Conservation (phyloP, 2,329 filamentous ascomycete species). For the Venturia aucupariae region DNA sequence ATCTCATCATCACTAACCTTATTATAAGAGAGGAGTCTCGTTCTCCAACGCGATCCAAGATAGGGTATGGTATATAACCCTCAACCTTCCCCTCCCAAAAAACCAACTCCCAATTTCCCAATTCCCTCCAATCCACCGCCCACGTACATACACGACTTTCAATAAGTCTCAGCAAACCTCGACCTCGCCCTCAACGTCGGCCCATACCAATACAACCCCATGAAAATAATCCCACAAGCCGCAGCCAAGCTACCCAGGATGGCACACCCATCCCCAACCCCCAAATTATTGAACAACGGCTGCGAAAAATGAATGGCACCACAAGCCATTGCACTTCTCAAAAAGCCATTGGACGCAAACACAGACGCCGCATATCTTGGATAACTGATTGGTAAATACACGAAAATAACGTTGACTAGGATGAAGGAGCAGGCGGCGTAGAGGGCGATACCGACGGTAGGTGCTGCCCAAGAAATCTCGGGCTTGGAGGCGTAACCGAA, state of each 20-base stretch:
- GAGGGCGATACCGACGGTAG: slow-evolving; percentile 11
- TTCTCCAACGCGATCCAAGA: too few species aligned
- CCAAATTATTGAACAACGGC: slow-evolving; percentile 13
- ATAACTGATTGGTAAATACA: slow-evolving; percentile 7
- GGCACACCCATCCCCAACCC: slow-evolving; percentile 13
- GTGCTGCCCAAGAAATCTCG: slow-evolving; percentile 12
- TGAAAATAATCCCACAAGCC: slow-evolving; percentile 3
- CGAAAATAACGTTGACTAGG: slow-evolving; percentile 11
- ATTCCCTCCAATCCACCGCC: not conserved
- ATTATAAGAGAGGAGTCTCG: too few species aligned
- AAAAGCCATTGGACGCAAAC: slow-evolving; percentile 10
- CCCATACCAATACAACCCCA: slow-evolving; percentile 10
- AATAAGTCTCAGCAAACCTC: slow-evolving; percentile 13
- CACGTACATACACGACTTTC: not conserved
- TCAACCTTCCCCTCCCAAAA: too few species aligned
- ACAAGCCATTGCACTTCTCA: slow-evolving; percentile 14
- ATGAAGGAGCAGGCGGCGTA: slow-evolving; percentile 11
- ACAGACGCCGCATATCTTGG: slow-evolving; percentile 10
- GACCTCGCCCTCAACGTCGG: slow-evolving; percentile 10
- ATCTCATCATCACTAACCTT: too few species aligned
- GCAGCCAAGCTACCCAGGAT: slow-evolving; percentile 8
- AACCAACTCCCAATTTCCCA: too few species aligned
- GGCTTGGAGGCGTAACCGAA: slow-evolving; percentile 11
- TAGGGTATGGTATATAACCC: too few species aligned
- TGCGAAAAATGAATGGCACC: slow-evolving; percentile 14